phyloP scores from a whole-genome alignment of 2,329 filamentous ascomycete species.

The Fusarium oligoseptatum region DNA sequence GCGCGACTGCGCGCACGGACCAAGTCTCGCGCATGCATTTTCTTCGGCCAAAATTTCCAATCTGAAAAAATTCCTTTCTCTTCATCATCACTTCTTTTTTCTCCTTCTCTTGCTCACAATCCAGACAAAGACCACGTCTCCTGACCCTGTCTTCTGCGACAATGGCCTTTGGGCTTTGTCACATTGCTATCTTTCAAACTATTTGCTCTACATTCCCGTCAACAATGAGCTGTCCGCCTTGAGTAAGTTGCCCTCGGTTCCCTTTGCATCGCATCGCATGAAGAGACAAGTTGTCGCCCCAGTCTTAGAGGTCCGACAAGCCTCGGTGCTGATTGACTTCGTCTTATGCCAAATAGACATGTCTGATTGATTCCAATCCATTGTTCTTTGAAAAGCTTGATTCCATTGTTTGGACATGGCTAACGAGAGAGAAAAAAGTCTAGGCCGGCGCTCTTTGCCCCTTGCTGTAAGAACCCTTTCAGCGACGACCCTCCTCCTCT shows the following conservation, averaged over 20 bases:
- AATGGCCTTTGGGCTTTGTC: background rate
- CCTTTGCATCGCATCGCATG: constrained; percentile 48
- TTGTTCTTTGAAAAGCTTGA: constrained; percentile 24
- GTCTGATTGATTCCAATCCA: constrained; percentile 54
- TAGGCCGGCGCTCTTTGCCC: constrained; percentile 6
- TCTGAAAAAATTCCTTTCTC: constrained; percentile 38
- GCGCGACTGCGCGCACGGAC: constrained; percentile 45
- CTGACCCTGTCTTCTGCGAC: background rate
- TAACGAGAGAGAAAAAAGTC: constrained; percentile 41
- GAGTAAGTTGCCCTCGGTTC: constrained; percentile 35
- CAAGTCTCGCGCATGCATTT: constrained; percentile 36
- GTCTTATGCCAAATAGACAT: constrained; percentile 71
- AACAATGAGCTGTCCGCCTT: constrained; percentile 7
- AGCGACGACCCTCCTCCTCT: background rate
- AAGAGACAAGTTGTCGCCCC: constrained; percentile 65
- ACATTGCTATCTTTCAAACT: constrained; percentile 19
- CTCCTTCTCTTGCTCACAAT: background rate
- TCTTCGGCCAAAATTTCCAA: constrained; percentile 40
- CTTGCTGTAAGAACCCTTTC: constrained; percentile 28
- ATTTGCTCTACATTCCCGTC: constrained; percentile 6
- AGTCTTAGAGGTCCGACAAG: constrained; percentile 64
- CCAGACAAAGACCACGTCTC: constrained; percentile 11
- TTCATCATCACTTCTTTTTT: constrained; percentile 40
- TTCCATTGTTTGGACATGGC: constrained; percentile 16
- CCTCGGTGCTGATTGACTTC: constrained; percentile 63